Base-by-base conservation (phyloP, 352 stramenopile species). In the Pilasporangium apinafurcum region DNA sequence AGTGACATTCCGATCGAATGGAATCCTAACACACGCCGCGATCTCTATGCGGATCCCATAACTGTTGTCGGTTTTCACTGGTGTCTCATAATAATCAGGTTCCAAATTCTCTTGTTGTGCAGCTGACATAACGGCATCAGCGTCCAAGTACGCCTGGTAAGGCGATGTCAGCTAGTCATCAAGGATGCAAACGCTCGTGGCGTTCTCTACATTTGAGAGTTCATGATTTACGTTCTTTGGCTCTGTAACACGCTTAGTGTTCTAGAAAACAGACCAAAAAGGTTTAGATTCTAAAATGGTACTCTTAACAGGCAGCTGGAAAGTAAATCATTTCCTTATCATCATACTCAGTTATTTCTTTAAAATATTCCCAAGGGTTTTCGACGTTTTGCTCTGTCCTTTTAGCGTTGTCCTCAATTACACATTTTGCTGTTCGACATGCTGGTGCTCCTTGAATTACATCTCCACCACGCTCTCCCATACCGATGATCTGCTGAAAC, bases 31-130 rank as follows among this genome's bases (percentile, higher is more conserved):
- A 32, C 45, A 57, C 13, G 63, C 52, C 9, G 53, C 45, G 8
- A 66, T 67, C 18, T 76, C 52, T 26, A 71, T 56, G 22, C 49
- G 51, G 35, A 61, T 57, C n/a, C 51, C 51, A 4, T 31, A 20
- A 33, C 45, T 45, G 4, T 37, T 14, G 12, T 32, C 36, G 29
- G 27, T 49, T 9, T 45, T 51, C 42, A 53, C 53, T 4, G 43
- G 39, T 12, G 72, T 55, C 3, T 58, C 57, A 13, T 44, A 43
- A 22, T 37, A 25, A 9, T 63, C 44, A 4, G 21, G 33, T 0
- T 20, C 16, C 8, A 58, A 17, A 12, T 50, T 39, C 20, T 37
- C 48, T 21, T 51, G 7, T n/a, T n/a, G n/a, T n/a, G n/a, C n/a
- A n/a, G n/a, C n/a, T n/a, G n/a, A n/a, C n/a, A n/a, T n/a, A n/a